These are phyloP conservation scores for Anisodus tanguticus DNA, from an alignment of 257 asterid genomes.

Conservation along the genomic window DNA sequence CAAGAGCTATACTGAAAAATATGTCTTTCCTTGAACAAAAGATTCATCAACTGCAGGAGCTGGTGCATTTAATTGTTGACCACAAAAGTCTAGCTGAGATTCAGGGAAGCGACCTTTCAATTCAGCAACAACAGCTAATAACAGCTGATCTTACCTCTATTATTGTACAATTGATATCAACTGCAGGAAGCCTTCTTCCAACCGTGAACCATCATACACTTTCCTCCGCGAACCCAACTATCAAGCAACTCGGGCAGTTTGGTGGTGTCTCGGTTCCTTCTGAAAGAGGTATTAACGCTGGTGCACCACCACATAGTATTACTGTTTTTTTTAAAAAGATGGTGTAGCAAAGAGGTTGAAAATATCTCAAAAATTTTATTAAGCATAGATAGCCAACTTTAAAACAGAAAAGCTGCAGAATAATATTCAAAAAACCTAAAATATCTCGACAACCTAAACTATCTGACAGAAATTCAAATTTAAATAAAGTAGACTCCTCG, in stretches of 20 bases:
- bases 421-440: no score
- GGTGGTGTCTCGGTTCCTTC: neutral
- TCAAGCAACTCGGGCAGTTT: conserved; percentile 49
- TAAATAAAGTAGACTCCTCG: no score
- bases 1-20: conserved; percentile 61
- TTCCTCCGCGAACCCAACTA: conserved; percentile 41
- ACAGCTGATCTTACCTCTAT: conserved; percentile 90
- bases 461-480: no score
- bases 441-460: no score
- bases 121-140: conserved; percentile 85
- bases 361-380: no score
- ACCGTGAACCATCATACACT: conserved; percentile 54
- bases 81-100: conserved; percentile 50
- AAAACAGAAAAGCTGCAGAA: no score
- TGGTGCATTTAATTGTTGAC: conserved; percentile 62
- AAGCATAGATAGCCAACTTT: no score
- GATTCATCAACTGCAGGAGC: conserved; percentile 82
- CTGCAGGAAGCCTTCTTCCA: conserved; percentile 96
- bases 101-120: conserved; percentile 58
- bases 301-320: conserved; percentile 34
- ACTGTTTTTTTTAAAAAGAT: no score
- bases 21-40: conserved; percentile 76
- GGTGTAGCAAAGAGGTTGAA: no score
- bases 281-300: neutral
- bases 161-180: conserved; percentile 80